phyloP scores from a whole-genome alignment of 345 rosid species.

The Camelina laxa region DNA sequence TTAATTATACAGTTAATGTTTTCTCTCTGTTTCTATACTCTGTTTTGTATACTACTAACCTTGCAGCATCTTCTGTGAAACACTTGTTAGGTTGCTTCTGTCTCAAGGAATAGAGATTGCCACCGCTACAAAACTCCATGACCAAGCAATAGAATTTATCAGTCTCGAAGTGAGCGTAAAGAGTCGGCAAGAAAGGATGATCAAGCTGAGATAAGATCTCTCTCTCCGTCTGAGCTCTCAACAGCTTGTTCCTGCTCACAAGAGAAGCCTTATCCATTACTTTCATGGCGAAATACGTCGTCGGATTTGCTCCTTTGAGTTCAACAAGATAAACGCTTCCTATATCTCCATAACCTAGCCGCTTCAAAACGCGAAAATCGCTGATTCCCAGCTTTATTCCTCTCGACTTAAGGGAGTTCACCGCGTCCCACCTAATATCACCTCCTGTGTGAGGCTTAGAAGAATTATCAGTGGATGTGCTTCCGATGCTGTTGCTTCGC shows the following conservation, averaged over 20 bases:
- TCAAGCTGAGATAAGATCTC: conserved; percentile 72
- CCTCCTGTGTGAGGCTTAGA: conserved; percentile 52
- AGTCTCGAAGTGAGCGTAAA: conserved; percentile 72
- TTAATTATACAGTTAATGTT: background rate
- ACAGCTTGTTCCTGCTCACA: conserved; percentile 65
- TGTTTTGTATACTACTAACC: conserved; percentile 48
- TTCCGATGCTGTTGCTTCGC: conserved; percentile 28
- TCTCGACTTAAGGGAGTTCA: conserved; percentile 40
- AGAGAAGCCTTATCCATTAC: conserved; percentile 83
- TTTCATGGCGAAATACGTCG: conserved; percentile 75
- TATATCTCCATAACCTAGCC: conserved; percentile 90
- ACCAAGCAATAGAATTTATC: conserved; percentile 75
- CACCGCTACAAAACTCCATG: conserved; percentile 87
- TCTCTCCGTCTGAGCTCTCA: conserved; percentile 71
- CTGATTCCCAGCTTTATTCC: conserved; percentile 48
- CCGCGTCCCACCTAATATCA: conserved; percentile 63
- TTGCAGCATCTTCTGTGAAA: conserved; percentile 69
- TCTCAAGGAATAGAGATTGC: conserved; percentile 82
- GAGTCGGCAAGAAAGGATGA: conserved; percentile 84
- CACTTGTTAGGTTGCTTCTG: conserved; percentile 68
- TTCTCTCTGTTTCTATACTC: background rate
- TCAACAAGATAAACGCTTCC: conserved; percentile 85
- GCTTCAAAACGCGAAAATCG: conserved; percentile 64
- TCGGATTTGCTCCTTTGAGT: conserved; percentile 53
- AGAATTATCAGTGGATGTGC: conserved; percentile 35